These are phyloP conservation scores for Peniophora sp. DNA, from an alignment of 1,284 basidiomycete genomes.

Conservation along the genomic window DNA sequence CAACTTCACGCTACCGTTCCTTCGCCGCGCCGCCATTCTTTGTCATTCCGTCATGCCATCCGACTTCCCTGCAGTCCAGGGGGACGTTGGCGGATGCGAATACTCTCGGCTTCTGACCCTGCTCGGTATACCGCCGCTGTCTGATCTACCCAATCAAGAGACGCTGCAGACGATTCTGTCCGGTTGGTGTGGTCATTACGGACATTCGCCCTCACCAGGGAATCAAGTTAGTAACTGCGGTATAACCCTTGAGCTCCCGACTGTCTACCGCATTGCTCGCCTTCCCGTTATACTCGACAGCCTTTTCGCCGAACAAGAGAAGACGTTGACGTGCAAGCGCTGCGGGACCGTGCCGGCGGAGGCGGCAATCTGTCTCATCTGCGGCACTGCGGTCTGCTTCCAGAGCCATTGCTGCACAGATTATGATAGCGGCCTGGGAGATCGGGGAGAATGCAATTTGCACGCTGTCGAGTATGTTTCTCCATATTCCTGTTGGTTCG, in stretches of 20 bases:
- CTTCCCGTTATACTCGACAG: conserved; percentile 82
- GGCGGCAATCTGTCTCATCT: conserved; percentile 89
- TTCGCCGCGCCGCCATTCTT: conserved; percentile 85
- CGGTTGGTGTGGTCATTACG: conserved; percentile 79
- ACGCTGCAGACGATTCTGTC: conserved; percentile 76
- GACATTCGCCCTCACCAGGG: conserved; percentile 64
- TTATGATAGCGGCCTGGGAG: conserved; percentile 37
- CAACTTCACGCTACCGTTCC: conserved; percentile 86
- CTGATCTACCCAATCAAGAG: conserved; percentile 71
- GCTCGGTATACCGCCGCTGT: conserved; percentile 72
- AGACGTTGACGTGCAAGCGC: conserved; percentile 63
- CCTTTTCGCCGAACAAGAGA: conserved; percentile 67
- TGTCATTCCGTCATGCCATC: conserved; percentile 69
- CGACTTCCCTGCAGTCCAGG: conserved; percentile 36
- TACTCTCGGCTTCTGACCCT: conserved; percentile 74
- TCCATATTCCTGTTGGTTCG: conserved; percentile 6
- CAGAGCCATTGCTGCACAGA: conserved; percentile 92
- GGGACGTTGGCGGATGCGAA: conserved; percentile 44
- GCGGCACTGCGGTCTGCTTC: conserved; percentile 84
- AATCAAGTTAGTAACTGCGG: conserved; percentile 55
- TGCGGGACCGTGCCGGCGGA: conserved; percentile 81
- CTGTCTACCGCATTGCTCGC: conserved; percentile 77
- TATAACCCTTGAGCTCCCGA: conserved; percentile 77
- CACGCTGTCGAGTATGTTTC: conserved; percentile 83
- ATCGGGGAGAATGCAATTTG: conserved; percentile 87